Conservation (phyloP, 495 filamentous ascomycete species). For the Penicillium malachiteum region DNA sequence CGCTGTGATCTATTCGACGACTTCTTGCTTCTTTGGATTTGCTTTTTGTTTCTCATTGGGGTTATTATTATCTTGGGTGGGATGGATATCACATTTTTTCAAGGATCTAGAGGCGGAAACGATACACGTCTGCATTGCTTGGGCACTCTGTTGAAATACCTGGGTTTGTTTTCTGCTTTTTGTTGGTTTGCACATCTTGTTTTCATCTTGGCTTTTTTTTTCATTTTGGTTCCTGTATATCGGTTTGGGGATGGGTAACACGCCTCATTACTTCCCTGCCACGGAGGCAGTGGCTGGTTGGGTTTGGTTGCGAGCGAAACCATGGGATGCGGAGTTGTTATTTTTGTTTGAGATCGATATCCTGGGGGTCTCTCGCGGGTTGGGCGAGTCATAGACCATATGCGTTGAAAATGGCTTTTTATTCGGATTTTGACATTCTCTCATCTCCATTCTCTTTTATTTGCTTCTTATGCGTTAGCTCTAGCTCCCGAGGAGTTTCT, state of each 20-base stretch:
- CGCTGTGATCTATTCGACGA: constrained; percentile 27
- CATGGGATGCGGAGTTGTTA: constrained; percentile 46
- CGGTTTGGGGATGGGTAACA: constrained; percentile 39
- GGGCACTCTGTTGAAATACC: constrained; percentile 43
- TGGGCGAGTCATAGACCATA: constrained; percentile 38
- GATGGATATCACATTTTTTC: constrained; percentile 42
- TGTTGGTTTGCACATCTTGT: constrained; percentile 8
- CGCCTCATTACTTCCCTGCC: constrained; percentile 35
- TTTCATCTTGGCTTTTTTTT: constrained; percentile 23
- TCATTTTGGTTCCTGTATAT: constrained; percentile 44
- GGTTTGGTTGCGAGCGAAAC: constrained; percentile 43
- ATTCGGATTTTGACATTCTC: constrained; percentile 19
- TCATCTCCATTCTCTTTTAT: constrained; percentile 20
- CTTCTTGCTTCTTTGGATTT: constrained; percentile 32
- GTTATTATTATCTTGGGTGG: constrained; percentile 35
- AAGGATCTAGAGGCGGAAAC: constrained; percentile 54
- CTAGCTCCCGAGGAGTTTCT: constrained; percentile 30
- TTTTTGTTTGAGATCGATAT: constrained; percentile 35
- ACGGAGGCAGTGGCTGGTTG: constrained; percentile 29
- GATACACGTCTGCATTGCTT: constrained; percentile 55
- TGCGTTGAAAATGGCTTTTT: constrained; percentile 31
- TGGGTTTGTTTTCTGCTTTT: constrained; percentile 26
- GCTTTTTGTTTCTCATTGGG: constrained; percentile 28
- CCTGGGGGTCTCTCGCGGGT: constrained; percentile 37
- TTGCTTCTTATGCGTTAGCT: constrained; percentile 13